These are phyloP conservation scores for Lantana camara DNA, from an alignment of 257 asterid genomes.

Conservation along the genomic window DNA sequence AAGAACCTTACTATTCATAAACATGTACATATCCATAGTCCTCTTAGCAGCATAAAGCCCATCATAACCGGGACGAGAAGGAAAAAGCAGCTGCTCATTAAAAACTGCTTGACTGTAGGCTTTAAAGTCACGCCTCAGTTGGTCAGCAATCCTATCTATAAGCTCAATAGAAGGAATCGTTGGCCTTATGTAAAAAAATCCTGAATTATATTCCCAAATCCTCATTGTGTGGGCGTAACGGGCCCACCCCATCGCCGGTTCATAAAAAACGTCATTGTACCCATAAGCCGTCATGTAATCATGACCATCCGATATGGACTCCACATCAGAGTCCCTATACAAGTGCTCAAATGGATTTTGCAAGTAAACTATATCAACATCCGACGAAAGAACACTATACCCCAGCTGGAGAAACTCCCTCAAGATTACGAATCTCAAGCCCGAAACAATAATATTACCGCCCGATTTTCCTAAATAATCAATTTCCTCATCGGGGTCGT, in stretches of 20 bases:
- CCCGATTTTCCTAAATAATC: slow-evolving; percentile 40
- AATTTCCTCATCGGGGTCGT: slow-evolving; percentile 45
- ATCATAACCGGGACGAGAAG: slow-evolving; percentile 54
- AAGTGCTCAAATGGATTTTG: slow-evolving; percentile 58
- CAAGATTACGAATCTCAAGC: slow-evolving; percentile 51
- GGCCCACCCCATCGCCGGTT: slow-evolving; percentile 58
- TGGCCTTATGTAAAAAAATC: slow-evolving; percentile 59
- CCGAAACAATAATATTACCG: slow-evolving; percentile 49
- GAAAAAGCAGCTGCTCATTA: slow-evolving; percentile 52
- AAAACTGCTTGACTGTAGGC: slow-evolving; percentile 69
- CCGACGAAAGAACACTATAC: slow-evolving; percentile 58
- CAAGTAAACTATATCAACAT: slow-evolving; percentile 53
- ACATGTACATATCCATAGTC: slow-evolving; percentile 51
- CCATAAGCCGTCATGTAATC: slow-evolving; percentile 56
- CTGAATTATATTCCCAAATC: slow-evolving; percentile 60
- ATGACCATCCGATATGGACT: slow-evolving; percentile 65
- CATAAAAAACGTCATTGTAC: slow-evolving; percentile 49
- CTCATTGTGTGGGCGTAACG: slow-evolving; percentile 55
- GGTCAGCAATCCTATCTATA: slow-evolving; percentile 48
- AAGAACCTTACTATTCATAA: slow-evolving; percentile 69
- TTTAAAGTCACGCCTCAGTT: slow-evolving; percentile 31
- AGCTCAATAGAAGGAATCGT: slow-evolving; percentile 61
- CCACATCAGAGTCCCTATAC: slow-evolving; percentile 53
- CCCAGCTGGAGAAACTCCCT: slow-evolving; percentile 67
- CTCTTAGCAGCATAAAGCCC: slow-evolving; percentile 60